Conservation (phyloP, 768 basidiomycete genomes). For the Tricholoma hemisulphureum region DNA sequence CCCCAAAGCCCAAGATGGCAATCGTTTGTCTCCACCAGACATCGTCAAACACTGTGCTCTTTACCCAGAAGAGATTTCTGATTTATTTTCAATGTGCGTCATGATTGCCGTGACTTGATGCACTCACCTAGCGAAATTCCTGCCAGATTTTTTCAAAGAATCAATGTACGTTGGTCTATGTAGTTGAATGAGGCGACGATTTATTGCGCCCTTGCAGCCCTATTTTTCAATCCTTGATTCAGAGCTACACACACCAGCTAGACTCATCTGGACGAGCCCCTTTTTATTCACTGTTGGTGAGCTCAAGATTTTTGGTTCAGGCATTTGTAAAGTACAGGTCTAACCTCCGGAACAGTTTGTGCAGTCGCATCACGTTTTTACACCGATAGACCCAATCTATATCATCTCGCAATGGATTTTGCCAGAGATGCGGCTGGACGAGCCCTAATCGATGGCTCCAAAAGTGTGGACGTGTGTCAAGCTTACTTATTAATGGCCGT, state of each 20-base stretch:
- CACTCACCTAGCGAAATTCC: not conserved
- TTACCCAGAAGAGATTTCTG: conserved; percentile 49
- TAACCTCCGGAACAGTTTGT: conserved; percentile 47
- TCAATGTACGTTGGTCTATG: conserved; percentile 41
- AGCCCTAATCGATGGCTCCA: conserved; percentile 57
- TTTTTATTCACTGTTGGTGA: conserved; percentile 62
- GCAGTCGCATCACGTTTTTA: conserved; percentile 70
- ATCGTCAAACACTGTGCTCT: conserved; percentile 48
- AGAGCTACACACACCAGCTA: conserved; percentile 51
- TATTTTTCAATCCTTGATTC: conserved; percentile 59
- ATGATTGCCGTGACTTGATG: not conserved
- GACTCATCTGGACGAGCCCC: conserved; percentile 52
- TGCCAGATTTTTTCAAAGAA: conserved; percentile 49
- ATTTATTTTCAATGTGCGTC: conserved; percentile 53
- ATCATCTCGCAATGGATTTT: conserved; percentile 57
- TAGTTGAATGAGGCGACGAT: conserved; percentile 2
- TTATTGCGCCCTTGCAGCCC: conserved; percentile 40
- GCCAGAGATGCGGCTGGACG: conserved; percentile 60
- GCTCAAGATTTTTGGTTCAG: conserved; percentile 18
- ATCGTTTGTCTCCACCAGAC: conserved; percentile 34
- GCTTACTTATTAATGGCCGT: conserved; percentile 69
- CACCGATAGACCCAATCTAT: conserved; percentile 50
- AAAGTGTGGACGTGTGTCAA: conserved; percentile 76
- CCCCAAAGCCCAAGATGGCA: not conserved
- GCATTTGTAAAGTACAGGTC: not conserved